Base-by-base conservation (phyloP, 2,329 filamentous ascomycete genomes). In the Zymoseptoria pseudotritici region DNA sequence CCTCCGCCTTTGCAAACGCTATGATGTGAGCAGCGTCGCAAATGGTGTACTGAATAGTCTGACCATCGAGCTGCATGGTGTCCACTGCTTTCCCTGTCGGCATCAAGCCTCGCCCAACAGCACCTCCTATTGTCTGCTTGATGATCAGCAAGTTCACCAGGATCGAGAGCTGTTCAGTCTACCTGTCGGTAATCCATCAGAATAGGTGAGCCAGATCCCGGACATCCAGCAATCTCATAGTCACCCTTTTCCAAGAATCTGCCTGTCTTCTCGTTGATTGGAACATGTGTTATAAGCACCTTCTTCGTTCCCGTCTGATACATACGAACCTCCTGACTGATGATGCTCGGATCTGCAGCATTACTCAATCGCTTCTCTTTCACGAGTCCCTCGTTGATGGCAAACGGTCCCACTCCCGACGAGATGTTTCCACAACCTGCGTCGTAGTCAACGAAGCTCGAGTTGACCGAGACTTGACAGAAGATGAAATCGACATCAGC, bases 401-500 rank as follows among this genome's bases (percentile, higher is more conserved):
- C 59, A 53, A 64, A 61, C n/a, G 59, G 62, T 8, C 63, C 63
- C 13, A 64, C 63, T 7, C 63, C 63, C 13, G 62, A 54, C n/a
- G 61, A 64, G 22, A 64, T 64, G 31, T 65, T 64, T 2, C 60
- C 64, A 31, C 64, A 63, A 1, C 60, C 61, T 20, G 62, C 64
- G 46, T 58, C 54, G 22, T 64, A 64, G 50, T 63, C 63, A 22
- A 65, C 60, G 36, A 64, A 61, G 7, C 50, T 58, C 11, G 63
- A 61, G 11, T 56, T 54, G 7, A 63, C 61, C 13, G 57, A 58
- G 29, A 64, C 61, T 58, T 64, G 62, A 4, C 57, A 60, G 50
- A 66, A 66, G 10, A 60, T 61, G 56, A 63, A 63, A 36, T 64
- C 64, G 22, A 64, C 59, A 50, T 65, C 63, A 26, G 60, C 62